Conservation (phyloP, 805 yeast genomes). For the Saturnispora silvae region DNA sequence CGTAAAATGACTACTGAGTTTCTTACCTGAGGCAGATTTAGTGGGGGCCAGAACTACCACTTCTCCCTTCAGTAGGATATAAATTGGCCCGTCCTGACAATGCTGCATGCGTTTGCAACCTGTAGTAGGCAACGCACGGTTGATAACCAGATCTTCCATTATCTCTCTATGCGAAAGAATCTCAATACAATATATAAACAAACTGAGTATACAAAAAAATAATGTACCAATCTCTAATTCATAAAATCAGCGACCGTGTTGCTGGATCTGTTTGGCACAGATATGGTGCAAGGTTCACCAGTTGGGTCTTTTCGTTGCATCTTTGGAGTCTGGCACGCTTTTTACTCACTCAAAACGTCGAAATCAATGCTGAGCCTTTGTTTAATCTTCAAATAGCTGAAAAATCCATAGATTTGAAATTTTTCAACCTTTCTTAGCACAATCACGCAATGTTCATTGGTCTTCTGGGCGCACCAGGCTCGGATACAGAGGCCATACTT, state of each 20-base stretch:
- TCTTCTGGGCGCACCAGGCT: slow-evolving; percentile 53
- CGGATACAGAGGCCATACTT: slow-evolving; percentile 55
- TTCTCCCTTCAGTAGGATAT: slow-evolving; percentile 9
- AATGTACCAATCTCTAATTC: too few relatives aligned
- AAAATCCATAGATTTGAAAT: too few relatives aligned
- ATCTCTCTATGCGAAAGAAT: not conserved
- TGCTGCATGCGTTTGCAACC: slow-evolving; percentile 9
- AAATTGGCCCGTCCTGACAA: slow-evolving; percentile 13
- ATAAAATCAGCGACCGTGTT: too few relatives aligned
- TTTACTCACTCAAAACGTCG: too few relatives aligned
- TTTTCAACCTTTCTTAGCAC: too few relatives aligned
- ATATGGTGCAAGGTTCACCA: too few relatives aligned
- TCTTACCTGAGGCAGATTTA: slow-evolving; percentile 1
- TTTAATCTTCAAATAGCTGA: too few relatives aligned
- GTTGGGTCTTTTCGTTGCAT: too few relatives aligned
- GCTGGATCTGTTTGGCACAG: too few relatives aligned
- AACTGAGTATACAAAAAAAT: too few relatives aligned
- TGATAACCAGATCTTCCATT: slow-evolving; percentile 10
- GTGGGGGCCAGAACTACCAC: slow-evolving; percentile 8
- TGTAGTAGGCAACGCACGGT: slow-evolving; percentile 3
- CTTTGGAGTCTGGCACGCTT: too few relatives aligned
- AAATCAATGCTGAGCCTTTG: too few relatives aligned
- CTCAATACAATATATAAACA: not conserved
- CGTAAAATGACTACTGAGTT: slow-evolving; percentile 9
- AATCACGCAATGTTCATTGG: slow-evolving; percentile 67